phyloP scores from a whole-genome alignment of 2,329 filamentous ascomycete species.

The Ascomycota sp. region DNA sequence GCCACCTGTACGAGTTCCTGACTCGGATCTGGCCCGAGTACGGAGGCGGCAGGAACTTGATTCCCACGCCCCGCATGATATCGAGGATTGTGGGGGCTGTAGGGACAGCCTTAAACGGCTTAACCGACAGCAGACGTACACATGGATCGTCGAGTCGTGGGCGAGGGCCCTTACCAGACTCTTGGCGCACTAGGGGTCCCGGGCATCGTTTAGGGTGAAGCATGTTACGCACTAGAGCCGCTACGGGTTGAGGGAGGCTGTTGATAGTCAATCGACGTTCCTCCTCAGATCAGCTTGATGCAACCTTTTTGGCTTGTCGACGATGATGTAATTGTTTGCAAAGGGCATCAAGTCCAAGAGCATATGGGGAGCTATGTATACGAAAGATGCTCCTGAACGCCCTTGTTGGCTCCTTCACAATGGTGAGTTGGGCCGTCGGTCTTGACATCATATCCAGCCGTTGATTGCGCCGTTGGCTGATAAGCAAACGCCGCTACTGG shows the following conservation, averaged over 20 bases:
- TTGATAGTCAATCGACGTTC: no score
- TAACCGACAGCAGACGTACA: no score
- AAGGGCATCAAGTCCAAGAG: no score
- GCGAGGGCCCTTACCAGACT: slow-evolving; percentile 34
- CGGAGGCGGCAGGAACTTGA: slow-evolving; percentile 59
- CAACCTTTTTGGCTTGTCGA: no score
- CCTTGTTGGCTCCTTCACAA: no score
- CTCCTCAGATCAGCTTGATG: no score
- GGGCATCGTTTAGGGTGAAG: slow-evolving; percentile 39
- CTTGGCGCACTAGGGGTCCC: slow-evolving; percentile 41
- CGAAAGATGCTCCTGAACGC: no score
- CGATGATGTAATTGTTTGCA: no score
- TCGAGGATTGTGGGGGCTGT: slow-evolving; percentile 39
- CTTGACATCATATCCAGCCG: not conserved
- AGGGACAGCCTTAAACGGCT: slow-evolving; percentile 3
- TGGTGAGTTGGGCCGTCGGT: no score
- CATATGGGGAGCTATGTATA: no score
- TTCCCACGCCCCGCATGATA: slow-evolving; percentile 55
- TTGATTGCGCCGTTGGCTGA: not conserved
- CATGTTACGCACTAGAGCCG: slow-evolving; percentile 1
- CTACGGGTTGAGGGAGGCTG: no score
- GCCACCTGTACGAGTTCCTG: slow-evolving; percentile 80
- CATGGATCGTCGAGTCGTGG: slow-evolving; percentile 9
- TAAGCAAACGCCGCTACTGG: no score
- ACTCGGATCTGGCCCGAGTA: slow-evolving; percentile 76